These are phyloP conservation scores for Globisporangium spinosum DNA, from an alignment of 352 stramenopile genomes.

Conservation along the genomic window DNA sequence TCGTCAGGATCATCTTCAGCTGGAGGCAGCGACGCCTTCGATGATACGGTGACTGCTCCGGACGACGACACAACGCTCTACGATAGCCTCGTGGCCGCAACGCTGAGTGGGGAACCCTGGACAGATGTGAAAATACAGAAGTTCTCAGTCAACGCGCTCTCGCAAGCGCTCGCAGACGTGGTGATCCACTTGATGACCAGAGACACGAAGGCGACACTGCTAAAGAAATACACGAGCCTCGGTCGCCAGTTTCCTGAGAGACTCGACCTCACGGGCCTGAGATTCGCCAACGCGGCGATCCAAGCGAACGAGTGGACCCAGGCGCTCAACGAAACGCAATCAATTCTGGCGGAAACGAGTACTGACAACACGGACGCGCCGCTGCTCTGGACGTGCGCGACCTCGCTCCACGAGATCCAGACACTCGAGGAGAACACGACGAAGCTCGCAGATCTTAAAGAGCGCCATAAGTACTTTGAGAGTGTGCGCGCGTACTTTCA, in stretches of 20 bases:
- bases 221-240: constrained; percentile 1
- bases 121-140: neutral
- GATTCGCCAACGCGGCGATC: neutral
- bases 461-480: neutral
- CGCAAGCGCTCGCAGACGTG: neutral
- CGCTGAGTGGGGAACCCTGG: neutral
- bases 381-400: neutral
- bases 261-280: constrained; percentile 1
- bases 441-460: neutral
- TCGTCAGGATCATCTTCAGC: neutral
- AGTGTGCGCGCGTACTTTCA: neutral
- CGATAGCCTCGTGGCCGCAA: neutral
- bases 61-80: neutral
- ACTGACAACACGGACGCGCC: neutral
- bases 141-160: neutral
- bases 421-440: neutral
- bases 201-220: neutral
- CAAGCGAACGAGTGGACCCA: neutral
- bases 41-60: neutral
- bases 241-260: neutral
- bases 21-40: neutral
- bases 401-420: neutral
- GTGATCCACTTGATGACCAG: neutral
- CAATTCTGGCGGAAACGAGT: neutral
- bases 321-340: neutral